These are phyloP conservation scores for Globisporangium viniferum DNA, from an alignment of 352 stramenopile genomes.

Conservation along the genomic window DNA sequence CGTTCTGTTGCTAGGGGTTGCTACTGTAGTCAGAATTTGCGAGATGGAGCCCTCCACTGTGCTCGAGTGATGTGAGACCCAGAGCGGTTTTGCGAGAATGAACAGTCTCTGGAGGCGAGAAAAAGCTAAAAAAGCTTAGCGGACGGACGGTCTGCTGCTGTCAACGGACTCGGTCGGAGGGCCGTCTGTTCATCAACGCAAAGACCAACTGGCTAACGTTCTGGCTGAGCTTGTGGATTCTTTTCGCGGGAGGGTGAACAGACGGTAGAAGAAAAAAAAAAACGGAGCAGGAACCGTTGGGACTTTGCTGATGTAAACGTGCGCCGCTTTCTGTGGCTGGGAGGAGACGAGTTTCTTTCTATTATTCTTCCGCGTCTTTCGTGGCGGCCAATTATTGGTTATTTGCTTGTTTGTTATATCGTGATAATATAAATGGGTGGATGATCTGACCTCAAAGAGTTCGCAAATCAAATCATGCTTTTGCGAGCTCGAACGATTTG, in stretches of 20 bases:
- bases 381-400: neutral
- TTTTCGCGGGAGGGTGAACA: neutral
- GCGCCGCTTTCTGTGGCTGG: neutral
- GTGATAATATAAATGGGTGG: neutral
- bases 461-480: neutral
- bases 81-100: constrained; percentile 14
- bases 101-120: neutral
- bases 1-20: neutral
- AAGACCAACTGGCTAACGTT: neutral
- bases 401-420: neutral
- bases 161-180: constrained; percentile 1
- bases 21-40: neutral
- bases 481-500: neutral
- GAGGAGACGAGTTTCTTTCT: neutral
- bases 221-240: neutral
- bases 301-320: neutral
- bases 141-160: neutral
- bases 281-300: neutral
- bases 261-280: neutral
- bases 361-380: constrained; percentile 1
- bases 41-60: neutral
- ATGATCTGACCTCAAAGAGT: neutral
- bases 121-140: constrained; percentile 3
- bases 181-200: too few relatives aligned
- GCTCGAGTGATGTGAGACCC: neutral